Conservation (phyloP, 495 filamentous ascomycete genomes). For the Talaromyces wortmannii region DNA sequence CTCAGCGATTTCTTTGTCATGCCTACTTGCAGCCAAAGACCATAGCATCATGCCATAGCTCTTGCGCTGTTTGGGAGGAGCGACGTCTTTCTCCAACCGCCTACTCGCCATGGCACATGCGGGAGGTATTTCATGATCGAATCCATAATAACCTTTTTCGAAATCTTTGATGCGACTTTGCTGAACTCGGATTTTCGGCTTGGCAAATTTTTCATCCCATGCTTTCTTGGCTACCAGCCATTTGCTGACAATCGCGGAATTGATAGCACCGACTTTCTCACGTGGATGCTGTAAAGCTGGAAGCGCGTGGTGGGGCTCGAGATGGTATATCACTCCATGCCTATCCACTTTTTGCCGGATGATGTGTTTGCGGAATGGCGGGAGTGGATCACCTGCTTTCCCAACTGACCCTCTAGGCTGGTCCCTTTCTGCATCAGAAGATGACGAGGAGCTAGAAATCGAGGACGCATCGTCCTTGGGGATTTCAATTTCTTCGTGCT, state of each 20-base stretch:
- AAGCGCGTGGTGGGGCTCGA: conserved; percentile 57
- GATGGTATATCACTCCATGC: conserved; percentile 60
- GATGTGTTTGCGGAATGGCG: conserved; percentile 75
- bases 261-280: conserved; percentile 68
- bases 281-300: conserved; percentile 52
- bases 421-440: conserved; percentile 37
- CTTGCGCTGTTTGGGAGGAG: conserved; percentile 46
- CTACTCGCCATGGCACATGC: conserved; percentile 76
- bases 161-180: conserved; percentile 64
- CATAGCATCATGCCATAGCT: conserved; percentile 76
- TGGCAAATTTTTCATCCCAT: conserved; percentile 65
- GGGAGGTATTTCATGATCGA: conserved; percentile 71
- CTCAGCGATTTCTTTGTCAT: conserved; percentile 67
- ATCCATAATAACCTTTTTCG: conserved; percentile 58
- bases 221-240: conserved; percentile 68
- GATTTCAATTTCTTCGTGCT: conserved; percentile 72
- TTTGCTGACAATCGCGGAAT: conserved; percentile 69
- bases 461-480: conserved; percentile 68
- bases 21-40: conserved; percentile 79
- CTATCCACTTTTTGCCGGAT: conserved; percentile 80
- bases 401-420: conserved; percentile 46
- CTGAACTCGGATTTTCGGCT: conserved; percentile 60
- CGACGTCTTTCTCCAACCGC: conserved; percentile 40
- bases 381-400: conserved; percentile 75
- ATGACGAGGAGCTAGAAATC: conserved; percentile 47